phyloP scores from a whole-genome alignment of 2,329 filamentous ascomycete species.

The Thielaviopsis ethacetica region DNA sequence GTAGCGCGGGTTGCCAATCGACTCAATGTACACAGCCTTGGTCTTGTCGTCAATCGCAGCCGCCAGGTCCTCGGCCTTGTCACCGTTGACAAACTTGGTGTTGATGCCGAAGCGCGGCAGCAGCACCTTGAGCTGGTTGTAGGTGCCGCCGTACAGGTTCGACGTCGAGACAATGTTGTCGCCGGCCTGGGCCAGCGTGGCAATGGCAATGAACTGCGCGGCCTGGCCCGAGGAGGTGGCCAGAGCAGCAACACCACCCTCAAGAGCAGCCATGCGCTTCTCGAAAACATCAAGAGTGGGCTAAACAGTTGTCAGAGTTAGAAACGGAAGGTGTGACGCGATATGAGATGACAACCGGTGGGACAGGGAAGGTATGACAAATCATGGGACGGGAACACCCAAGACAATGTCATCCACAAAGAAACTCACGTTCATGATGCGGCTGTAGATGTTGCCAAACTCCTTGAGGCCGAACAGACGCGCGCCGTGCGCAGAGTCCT shows the following conservation, averaged over 20 bases:
- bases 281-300: constrained; percentile 93
- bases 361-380: neutral
- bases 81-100: constrained; percentile 75
- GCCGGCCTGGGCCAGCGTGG: constrained; percentile 67
- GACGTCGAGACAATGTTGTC: constrained; percentile 89
- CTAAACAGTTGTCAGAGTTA: constrained; percentile 23
- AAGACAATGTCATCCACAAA: neutral
- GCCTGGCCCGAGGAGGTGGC: constrained; percentile 75
- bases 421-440: constrained; percentile 65
- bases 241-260: constrained; percentile 77
- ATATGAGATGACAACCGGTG: neutral
- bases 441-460: constrained; percentile 93
- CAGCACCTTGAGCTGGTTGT: constrained; percentile 92
- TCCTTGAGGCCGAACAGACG: constrained; percentile 94
- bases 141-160: constrained; percentile 87
- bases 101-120: constrained; percentile 73
- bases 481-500: constrained; percentile 90
- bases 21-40: constrained; percentile 83
- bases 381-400: neutral
- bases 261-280: constrained; percentile 87
- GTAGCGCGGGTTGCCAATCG: constrained; percentile 84
- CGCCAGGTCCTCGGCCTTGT: constrained; percentile 62
- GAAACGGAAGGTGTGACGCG: neutral
- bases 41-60: constrained; percentile 81
- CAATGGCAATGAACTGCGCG: constrained; percentile 81